These are phyloP conservation scores for Nepenthes alata DNA, from an alignment of 179 eudicot genomes.

Conservation along the genomic window DNA sequence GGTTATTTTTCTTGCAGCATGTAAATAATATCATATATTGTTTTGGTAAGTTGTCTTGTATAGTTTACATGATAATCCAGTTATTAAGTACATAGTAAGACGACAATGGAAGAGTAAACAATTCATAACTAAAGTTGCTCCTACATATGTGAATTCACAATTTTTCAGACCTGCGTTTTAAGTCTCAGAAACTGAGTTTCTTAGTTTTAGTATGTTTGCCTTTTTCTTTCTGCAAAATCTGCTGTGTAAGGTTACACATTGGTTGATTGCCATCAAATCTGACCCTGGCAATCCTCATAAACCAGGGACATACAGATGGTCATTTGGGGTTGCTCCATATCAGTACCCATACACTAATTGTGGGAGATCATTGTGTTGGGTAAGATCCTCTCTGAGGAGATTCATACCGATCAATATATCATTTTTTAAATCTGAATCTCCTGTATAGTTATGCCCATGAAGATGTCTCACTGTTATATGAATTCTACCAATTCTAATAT, in stretches of 20 bases:
- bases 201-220: neutral
- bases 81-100: too few relatives aligned
- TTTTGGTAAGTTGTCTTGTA: too few relatives aligned
- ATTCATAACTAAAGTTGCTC: too few relatives aligned
- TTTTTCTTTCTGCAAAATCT: neutral
- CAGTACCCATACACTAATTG: slow-evolving; percentile 63
- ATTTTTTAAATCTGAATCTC: neutral
- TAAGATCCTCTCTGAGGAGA: slow-evolving; percentile 25
- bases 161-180: too few relatives aligned
- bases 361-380: slow-evolving; percentile 98
- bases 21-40: too few relatives aligned
- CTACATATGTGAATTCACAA: too few relatives aligned
- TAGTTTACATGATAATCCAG: too few relatives aligned
- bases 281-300: slow-evolving; percentile 9
- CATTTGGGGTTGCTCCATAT: slow-evolving; percentile 78
- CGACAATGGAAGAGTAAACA: too few relatives aligned
- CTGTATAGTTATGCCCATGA: too few relatives aligned
- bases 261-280: neutral
- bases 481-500: neutral
- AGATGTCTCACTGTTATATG: neutral
- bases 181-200: neutral
- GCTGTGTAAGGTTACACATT: neutral
- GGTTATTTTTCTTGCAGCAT: neutral
- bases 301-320: slow-evolving; percentile 97
- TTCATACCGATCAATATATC: neutral